A percentile compares a stretch with the other conserved stretches of the same genome.
Conservation (phyloP, 2,329 filamentous ascomycete genomes). For the Phoma sp. region DNA sequence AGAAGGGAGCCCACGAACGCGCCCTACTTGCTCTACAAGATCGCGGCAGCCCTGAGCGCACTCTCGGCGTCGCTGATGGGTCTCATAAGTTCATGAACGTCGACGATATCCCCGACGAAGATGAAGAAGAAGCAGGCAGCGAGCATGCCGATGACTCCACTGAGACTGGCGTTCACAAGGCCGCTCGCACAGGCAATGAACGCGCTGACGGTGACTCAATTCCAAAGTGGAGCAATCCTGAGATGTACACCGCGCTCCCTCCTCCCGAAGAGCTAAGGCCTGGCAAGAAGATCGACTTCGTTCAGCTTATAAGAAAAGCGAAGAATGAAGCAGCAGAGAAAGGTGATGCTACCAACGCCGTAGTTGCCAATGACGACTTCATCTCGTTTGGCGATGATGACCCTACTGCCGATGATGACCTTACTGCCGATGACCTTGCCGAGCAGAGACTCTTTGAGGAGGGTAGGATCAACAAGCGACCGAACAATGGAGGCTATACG, state of each 20-base stretch:
- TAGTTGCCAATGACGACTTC: conserved; percentile 72
- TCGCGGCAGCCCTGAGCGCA: conserved; percentile 52
- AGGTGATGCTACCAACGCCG: conserved; percentile 58
- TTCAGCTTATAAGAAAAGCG: conserved; percentile 90
- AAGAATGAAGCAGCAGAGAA: conserved; percentile 66
- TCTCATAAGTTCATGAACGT: conserved; percentile 49
- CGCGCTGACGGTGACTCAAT: conserved; percentile 43
- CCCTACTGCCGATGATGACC: conserved; percentile 49
- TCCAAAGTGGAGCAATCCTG: conserved; percentile 94
- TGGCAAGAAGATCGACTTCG: conserved; percentile 82
- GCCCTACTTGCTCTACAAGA: conserved; percentile 52
- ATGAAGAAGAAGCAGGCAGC: conserved; percentile 42
- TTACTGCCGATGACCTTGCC: conserved; percentile 27
- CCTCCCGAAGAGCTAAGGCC: conserved; percentile 71
- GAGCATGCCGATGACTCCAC: conserved; percentile 31
- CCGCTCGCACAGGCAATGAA: conserved; percentile 23
- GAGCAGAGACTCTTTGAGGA: conserved; percentile 2
- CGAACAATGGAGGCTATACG: conserved; percentile 12
- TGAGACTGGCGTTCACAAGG: conserved; percentile 34
- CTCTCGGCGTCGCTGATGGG: conserved; percentile 51
- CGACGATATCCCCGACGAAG: conserved; percentile 50
- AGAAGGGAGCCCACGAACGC: conserved; percentile 51
- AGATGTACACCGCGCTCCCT: conserved; percentile 88
- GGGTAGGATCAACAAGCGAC: conserved; percentile 10
- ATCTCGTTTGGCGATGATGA: conserved; percentile 81